phyloP scores from a whole-genome alignment of 257 asterid species.

The Nicotiana paniculata region DNA sequence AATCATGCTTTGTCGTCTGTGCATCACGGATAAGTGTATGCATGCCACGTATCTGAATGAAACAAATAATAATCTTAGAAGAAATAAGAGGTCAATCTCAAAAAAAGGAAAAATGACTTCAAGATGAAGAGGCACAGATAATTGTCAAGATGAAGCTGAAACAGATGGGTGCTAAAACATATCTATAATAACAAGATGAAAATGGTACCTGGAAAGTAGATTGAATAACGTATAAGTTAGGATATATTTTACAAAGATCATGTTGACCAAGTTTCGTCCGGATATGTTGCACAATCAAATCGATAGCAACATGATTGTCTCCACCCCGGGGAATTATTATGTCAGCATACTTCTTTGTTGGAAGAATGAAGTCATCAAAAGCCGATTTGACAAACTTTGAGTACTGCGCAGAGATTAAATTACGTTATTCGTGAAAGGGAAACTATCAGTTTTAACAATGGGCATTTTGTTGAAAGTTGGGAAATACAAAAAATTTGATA shows the following conservation, averaged over 20 bases:
- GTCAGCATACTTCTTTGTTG: constrained; percentile 95
- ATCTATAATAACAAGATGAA: constrained; percentile 5
- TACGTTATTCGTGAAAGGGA: background rate
- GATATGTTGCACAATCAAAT: constrained; percentile 87
- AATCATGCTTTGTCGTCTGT: constrained; percentile 85
- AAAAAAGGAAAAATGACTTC: background rate
- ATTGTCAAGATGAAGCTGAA: background rate
- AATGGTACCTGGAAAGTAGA: constrained; percentile 25
- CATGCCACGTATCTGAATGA: constrained; percentile 94
- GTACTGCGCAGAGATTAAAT: constrained; percentile 54
- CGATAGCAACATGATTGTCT: constrained; percentile 97
- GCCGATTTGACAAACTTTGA: constrained; percentile 98
- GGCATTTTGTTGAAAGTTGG: background rate
- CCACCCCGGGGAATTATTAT: constrained; percentile 99
- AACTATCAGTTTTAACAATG: background rate
- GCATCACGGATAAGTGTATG: constrained; percentile 98
- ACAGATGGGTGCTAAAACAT: background rate
- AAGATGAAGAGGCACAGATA: background rate
- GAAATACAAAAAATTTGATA: background rate
- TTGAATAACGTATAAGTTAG: constrained; percentile 6
- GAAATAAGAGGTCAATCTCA: background rate
- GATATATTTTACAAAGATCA: constrained; percentile 15
- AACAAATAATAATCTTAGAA: constrained; percentile 20
- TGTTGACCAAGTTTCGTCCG: constrained; percentile 16
- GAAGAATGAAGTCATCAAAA: constrained; percentile 94